Percentiles rank a stretch among this genome's conserved stretches.
Evolutionary conservation across 1,284 basidiomycete species (phyloP).

Genomic region (Moniliella sp.): DNA sequence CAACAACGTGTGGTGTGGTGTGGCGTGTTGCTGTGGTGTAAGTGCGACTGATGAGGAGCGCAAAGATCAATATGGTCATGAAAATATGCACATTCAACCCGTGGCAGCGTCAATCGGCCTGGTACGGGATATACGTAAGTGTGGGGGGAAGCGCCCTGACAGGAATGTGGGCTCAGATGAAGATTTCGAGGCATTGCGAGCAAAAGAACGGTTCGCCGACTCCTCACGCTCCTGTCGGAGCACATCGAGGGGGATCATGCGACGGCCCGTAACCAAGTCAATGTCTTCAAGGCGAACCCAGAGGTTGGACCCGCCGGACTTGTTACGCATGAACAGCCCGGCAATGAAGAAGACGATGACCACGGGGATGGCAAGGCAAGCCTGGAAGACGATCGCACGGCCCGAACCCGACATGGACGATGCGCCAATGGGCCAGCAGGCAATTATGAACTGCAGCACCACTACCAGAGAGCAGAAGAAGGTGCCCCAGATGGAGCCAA

Average conservation of each 20-base stretch:
- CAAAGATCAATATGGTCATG: no score
- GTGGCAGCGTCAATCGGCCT: no score
- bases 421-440: constrained; percentile 22
- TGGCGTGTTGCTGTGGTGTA: no score
- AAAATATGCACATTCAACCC: no score
- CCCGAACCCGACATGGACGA: constrained; percentile 10
- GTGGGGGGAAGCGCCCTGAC: no score
- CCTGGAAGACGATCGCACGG: constrained; percentile 39
- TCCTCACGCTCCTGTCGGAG: constrained; percentile 26
- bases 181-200: no score
- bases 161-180: no score
- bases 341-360: constrained; percentile 13
- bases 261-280: constrained; percentile 28
- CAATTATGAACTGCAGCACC: constrained; percentile 24
- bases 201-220: constrained; percentile 7
- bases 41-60: no score
- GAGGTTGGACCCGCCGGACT: no score
- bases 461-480: constrained; percentile 26
- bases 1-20: no score
- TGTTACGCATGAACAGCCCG: not conserved
- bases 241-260: constrained; percentile 14
- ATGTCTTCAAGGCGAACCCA: constrained; percentile 17
- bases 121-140: no score
- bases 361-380: constrained; percentile 34
- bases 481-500: constrained; percentile 37